Base-by-base conservation (phyloP, 352 stramenopile species). In the Phytophthora sojae region DNA sequence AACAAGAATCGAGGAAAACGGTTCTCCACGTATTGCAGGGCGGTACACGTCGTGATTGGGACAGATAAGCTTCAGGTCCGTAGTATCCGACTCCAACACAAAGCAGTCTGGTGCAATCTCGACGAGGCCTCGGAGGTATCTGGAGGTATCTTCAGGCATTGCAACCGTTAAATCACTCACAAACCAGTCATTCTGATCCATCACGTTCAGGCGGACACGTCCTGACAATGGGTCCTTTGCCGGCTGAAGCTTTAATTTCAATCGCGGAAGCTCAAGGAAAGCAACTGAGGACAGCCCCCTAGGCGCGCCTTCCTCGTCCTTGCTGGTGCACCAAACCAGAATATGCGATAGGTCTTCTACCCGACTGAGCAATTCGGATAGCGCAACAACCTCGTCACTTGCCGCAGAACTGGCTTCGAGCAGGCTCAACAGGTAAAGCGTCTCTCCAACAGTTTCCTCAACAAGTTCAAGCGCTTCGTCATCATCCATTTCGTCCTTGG, bases 271-370 rank as follows among this genome's bases (percentile, higher is more conserved):
- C 69, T 99, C 98, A 72, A 99, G 95, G 54, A 98, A 92, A 69
- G 98, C 93, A 67, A 99, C 97, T 9, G 76, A 80, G 67, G 73
- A 66, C 17, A 76, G n/a, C 29, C 15, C 42, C 44, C 25, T 59
- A 35, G 58, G 26, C 7, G 14, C 47, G 12, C 12, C 45, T 58
- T 58, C 23, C n/a, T 2, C 51, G n/a, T 61, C 55, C 17, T 76
- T 77, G 4, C 61, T 80, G 54, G 82, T 83, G 72, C 94, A 98
- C 97, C 97, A 99, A 29, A 99, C 90, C 35, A 99, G 72, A 30
- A 99, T 91, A 77, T 99, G 97, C 9, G 96, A 98, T 37, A 99
- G 77, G 59, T 99, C 97, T 66, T 99, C 98, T 1, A 99, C 72
- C 7, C 97, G 89, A 55, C 89, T 92, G 0, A 99, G 83, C 21